Conservation (phyloP, 768 basidiomycete genomes). For the Filobasidium wieringae region DNA sequence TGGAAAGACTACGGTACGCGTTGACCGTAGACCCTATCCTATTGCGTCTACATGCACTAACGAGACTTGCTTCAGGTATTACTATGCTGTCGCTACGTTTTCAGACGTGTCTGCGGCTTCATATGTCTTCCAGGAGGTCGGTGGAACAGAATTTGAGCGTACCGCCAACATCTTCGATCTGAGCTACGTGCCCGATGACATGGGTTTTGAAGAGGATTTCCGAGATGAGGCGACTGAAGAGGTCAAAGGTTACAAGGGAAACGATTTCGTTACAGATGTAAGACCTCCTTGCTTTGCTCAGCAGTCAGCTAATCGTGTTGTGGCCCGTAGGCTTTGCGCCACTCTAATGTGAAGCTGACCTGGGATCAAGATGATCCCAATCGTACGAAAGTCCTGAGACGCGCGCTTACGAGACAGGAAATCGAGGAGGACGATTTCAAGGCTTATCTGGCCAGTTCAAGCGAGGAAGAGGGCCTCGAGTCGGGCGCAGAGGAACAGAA, state of each 20-base stretch:
- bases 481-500: constrained; percentile 16
- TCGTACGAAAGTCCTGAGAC: constrained; percentile 65
- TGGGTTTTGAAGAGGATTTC: constrained; percentile 67
- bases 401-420: constrained; percentile 65
- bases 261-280: constrained; percentile 89
- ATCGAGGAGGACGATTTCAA: constrained; percentile 85
- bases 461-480: constrained; percentile 45
- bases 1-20: constrained; percentile 73
- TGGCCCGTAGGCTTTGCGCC: constrained; percentile 81
- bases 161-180: constrained; percentile 93
- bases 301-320: background rate
- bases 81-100: constrained; percentile 87
- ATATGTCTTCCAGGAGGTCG: constrained; percentile 71
- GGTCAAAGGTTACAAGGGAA: constrained; percentile 52
- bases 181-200: constrained; percentile 81
- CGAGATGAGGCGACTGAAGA: constrained; percentile 74
- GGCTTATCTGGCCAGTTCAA: constrained; percentile 61
- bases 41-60: background rate
- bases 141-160: constrained; percentile 89
- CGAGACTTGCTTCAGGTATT: constrained; percentile 52
- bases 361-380: constrained; percentile 98
- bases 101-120: constrained; percentile 63
- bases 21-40: background rate
- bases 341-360: constrained; percentile 93
- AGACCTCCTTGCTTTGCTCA: constrained; percentile 25